Conservation (phyloP, 1,284 basidiomycete genomes). For the Heterobasidion parviporum region DNA sequence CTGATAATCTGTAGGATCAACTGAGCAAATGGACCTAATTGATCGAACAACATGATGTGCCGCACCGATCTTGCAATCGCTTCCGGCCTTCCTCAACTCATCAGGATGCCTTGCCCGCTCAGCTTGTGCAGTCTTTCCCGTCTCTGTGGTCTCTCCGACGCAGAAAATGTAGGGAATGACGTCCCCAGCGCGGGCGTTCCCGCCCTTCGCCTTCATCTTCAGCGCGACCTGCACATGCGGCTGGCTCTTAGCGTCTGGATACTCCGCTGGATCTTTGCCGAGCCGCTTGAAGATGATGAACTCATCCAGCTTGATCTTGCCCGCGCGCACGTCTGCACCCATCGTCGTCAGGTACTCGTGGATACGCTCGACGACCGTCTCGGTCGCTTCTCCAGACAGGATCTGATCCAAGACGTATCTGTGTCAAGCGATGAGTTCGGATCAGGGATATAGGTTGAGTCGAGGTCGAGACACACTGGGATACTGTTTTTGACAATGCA, state of each 20-base stretch:
- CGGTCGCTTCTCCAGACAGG: slow-evolving; percentile 86
- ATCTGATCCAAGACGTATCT: slow-evolving; percentile 89
- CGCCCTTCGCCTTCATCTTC: slow-evolving; percentile 80
- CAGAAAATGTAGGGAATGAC: slow-evolving; percentile 98
- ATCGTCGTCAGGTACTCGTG: slow-evolving; percentile 84
- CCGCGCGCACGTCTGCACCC: slow-evolving; percentile 69
- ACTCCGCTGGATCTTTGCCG: slow-evolving; percentile 93
- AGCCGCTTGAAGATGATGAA: slow-evolving; percentile 95
- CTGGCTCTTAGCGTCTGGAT: slow-evolving; percentile 90
- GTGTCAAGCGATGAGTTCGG: background rate
- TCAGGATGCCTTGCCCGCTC: slow-evolving; percentile 93
- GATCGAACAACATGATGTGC: background rate
- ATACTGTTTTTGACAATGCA: slow-evolving; percentile 85
- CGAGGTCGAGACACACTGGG: slow-evolving; percentile 53
- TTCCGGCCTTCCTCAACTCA: slow-evolving; percentile 69
- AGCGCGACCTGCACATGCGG: slow-evolving; percentile 97
- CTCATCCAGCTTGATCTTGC: slow-evolving; percentile 80
- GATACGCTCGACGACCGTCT: slow-evolving; percentile 85
- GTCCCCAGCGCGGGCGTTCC: slow-evolving; percentile 77
- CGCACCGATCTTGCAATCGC: slow-evolving; percentile 68
- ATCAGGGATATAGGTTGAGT: background rate
- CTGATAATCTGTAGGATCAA: slow-evolving; percentile 63
- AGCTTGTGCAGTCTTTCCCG: slow-evolving; percentile 70
- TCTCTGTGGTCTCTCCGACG: slow-evolving; percentile 65
- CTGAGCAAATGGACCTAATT: background rate